Conservation (phyloP, 2,329 filamentous ascomycete species). For the Ciborinia camelliae region DNA sequence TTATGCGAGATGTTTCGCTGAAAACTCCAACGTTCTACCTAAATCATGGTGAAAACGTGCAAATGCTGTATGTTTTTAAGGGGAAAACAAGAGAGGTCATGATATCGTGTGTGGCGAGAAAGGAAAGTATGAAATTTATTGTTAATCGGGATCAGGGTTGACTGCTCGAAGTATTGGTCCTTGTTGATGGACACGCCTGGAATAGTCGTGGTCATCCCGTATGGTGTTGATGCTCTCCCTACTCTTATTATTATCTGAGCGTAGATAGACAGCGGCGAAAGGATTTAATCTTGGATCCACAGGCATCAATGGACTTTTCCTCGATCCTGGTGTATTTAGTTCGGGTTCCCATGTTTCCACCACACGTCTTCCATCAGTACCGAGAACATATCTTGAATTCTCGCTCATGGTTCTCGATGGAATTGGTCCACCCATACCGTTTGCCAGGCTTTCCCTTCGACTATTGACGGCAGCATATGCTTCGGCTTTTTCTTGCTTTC, state of each 20-base stretch:
- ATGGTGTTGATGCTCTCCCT: conserved; percentile 62
- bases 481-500: conserved; percentile 43
- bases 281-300: conserved; percentile 63
- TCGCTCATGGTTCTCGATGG: conserved; percentile 38
- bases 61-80: conserved; percentile 17
- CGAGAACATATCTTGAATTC: conserved; percentile 38
- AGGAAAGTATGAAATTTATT: conserved; percentile 20
- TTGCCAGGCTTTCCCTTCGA: conserved; percentile 24
- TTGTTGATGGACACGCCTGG: conserved; percentile 48
- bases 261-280: conserved; percentile 54
- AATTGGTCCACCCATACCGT: conserved; percentile 29
- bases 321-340: conserved; percentile 30
- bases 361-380: conserved; percentile 37
- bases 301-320: conserved; percentile 55
- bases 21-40: conserved; percentile 20
- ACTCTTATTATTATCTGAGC: conserved; percentile 54
- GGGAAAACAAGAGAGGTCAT: conserved; percentile 14
- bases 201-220: conserved; percentile 64
- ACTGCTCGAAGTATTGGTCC: conserved; percentile 54
- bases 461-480: conserved; percentile 25
- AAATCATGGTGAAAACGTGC: conserved; percentile 17
- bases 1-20: conserved; percentile 15
- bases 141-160: conserved; percentile 50
- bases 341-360: conserved; percentile 36
- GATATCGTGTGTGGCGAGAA: conserved; percentile 18